These are phyloP conservation scores for Picea abies DNA, from an alignment of 83 land plant species.

Conservation along the genomic window DNA sequence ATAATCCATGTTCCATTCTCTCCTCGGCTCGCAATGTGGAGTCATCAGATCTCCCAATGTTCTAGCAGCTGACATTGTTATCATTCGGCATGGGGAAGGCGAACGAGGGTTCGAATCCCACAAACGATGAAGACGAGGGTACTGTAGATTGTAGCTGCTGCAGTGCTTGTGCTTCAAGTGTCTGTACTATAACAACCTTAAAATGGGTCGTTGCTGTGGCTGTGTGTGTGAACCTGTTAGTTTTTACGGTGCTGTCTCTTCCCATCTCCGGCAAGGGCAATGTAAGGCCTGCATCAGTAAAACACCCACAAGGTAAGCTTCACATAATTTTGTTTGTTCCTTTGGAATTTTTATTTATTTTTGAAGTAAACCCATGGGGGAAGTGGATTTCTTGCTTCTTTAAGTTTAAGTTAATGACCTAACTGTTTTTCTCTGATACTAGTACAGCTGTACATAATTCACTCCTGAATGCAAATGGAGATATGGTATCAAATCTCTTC, in stretches of 20 bases:
- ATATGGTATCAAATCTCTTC: too few relatives aligned
- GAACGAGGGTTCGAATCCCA: constrained; percentile 11
- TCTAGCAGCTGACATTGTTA: not conserved
- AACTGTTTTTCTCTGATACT: too few relatives aligned
- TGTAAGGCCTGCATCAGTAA: not conserved
- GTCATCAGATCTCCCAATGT: constrained; percentile 8
- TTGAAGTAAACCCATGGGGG: not conserved
- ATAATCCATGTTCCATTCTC: not conserved
- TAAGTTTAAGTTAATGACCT: too few relatives aligned
- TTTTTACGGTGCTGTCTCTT: not conserved
- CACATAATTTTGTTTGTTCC: not conserved
- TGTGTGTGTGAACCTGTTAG: not conserved
- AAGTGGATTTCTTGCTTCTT: too few relatives aligned
- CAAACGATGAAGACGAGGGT: not conserved
- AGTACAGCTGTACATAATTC: too few relatives aligned
- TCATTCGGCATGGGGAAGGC: not conserved
- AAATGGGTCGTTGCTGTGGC: not conserved
- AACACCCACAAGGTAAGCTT: not conserved
- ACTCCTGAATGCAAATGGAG: too few relatives aligned
- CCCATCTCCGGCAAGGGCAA: not conserved
- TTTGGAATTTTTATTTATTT: not conserved
- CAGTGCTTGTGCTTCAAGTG: constrained; percentile 8
- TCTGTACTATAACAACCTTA: not conserved
- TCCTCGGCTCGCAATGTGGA: not conserved
- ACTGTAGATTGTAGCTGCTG: not conserved